Conservation (phyloP, 495 filamentous ascomycete species). For the Astrothelium subdiscretum region DNA sequence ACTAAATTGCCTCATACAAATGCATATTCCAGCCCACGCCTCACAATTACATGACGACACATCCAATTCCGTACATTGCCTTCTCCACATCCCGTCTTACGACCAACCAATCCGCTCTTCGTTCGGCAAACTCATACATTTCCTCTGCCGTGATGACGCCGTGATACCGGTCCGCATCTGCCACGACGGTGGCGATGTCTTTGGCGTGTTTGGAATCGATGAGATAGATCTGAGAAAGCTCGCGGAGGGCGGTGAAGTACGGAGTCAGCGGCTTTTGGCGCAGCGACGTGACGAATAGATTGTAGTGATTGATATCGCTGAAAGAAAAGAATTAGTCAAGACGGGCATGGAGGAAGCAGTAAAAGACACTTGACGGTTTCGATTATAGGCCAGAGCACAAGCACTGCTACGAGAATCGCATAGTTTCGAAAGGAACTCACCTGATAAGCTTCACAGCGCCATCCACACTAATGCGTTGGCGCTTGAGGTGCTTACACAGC, state of each 20-base stretch:
- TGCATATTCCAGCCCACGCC: not conserved
- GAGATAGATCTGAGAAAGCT: slow-evolving; percentile 90
- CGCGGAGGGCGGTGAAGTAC: slow-evolving; percentile 86
- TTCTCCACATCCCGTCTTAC: slow-evolving; percentile 82
- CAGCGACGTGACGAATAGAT: slow-evolving; percentile 68
- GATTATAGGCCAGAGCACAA: no score
- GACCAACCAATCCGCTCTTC: slow-evolving; percentile 86
- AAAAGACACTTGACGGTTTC: not conserved
- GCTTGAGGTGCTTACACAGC: slow-evolving; percentile 92
- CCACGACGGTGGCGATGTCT: slow-evolving; percentile 89
- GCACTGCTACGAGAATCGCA: no score
- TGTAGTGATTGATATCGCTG: slow-evolving; percentile 86
- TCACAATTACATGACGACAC: slow-evolving; percentile 58
- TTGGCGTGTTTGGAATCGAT: slow-evolving; percentile 82
- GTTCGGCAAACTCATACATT: slow-evolving; percentile 92
- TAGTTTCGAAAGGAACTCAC: slow-evolving; percentile 27
- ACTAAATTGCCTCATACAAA: not conserved
- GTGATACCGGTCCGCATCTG: slow-evolving; percentile 76
- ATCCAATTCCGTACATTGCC: slow-evolving; percentile 96
- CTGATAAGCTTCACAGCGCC: slow-evolving; percentile 86
- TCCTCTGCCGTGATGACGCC: slow-evolving; percentile 93
- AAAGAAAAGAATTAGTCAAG: slow-evolving; percentile 18
- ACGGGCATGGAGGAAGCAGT: not conserved
- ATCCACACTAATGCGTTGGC: slow-evolving; percentile 80
- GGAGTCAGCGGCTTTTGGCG: slow-evolving; percentile 70